Evolutionary conservation across 2,329 filamentous ascomycete species (phyloP), one percentile per base, ranked within the genome.

Genomic region (Microdochium bolleyi): DNA sequence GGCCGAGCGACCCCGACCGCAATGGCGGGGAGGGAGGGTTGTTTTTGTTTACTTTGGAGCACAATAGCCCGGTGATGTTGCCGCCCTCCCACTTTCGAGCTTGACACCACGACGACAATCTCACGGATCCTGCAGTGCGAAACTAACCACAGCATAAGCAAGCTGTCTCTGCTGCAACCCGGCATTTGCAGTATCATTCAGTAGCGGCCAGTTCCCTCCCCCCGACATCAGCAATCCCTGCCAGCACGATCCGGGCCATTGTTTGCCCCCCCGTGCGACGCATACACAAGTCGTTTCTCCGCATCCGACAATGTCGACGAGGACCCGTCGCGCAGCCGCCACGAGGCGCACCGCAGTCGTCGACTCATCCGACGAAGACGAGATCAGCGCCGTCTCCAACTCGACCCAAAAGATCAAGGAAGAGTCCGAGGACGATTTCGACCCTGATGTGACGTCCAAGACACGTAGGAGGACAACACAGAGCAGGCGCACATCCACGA

Each of bases 311-410:
- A 68, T 68, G 65, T 57, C 65, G 4, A 56, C 58, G 53, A 58
- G 73, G 60, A 67, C 73, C 56, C 68, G 73, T 62, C 73, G 74
- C 64, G 72, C 73, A 54, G 64, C 63, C 32, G 74, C 76, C 37
- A 69, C 87, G 51, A 82, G 89, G 64, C 84, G 86, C 61, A 87
- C 84, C 61, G 82, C 87, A 50, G 78, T 95, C 49, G 74, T 92
- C 55, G 90, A 95, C 58, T 90, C 85, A 9, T 89, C 92, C 44
- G 89, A 95, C 54, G 88, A 90, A 53, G 83, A 87, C 57, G 75
- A 82, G 52, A 46, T 46, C 19, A 46, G 41, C 41, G 70, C 77
- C 38, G 74, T 80, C 61, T 74, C 78, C 56, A 76, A 81, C 62
- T 77, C 80, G 51, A 73, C 66, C 44, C 67, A 60, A 48, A 67